phyloP scores from a whole-genome alignment of 164 flowering plant species.

The Amborella trichopoda region DNA sequence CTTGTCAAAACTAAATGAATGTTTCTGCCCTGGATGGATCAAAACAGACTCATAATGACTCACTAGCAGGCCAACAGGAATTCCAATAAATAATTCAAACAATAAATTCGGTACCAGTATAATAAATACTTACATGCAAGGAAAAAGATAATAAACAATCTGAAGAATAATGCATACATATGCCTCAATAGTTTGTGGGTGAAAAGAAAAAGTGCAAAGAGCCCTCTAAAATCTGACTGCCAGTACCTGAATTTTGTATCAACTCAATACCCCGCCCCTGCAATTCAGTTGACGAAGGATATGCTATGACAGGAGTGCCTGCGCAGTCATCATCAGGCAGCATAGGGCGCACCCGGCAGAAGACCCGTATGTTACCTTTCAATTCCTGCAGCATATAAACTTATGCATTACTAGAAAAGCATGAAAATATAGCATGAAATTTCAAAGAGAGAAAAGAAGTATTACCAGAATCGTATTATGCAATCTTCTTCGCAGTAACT shows the following conservation, averaged over 20 bases:
- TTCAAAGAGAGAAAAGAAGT: neutral
- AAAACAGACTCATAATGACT: too few species aligned
- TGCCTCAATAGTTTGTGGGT: too few species aligned
- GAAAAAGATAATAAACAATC: too few species aligned
- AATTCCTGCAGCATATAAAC: constrained; percentile 49
- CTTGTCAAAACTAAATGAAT: constrained; percentile 79
- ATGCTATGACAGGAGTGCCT: constrained; percentile 35
- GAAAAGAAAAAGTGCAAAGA: too few species aligned
- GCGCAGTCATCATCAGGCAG: constrained; percentile 54
- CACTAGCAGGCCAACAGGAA: too few species aligned
- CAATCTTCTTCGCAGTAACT: constrained; percentile 67
- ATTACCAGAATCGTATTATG: constrained; percentile 87
- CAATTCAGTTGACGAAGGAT: constrained; percentile 62
- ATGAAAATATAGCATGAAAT: neutral
- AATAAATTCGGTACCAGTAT: too few species aligned
- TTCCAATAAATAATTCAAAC: too few species aligned
- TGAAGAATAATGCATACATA: too few species aligned
- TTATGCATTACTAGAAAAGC: neutral
- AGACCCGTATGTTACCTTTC: constrained; percentile 96
- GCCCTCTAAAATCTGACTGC: too few species aligned
- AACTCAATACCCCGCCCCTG: constrained; percentile 76
- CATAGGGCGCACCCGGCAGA: constrained; percentile 89
- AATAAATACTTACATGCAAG: too few species aligned
- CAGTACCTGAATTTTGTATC: constrained; percentile 31
- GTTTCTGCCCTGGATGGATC: constrained; percentile 76